phyloP scores from a whole-genome alignment of 139 green algal species.

The Dunaliella sp. region DNA sequence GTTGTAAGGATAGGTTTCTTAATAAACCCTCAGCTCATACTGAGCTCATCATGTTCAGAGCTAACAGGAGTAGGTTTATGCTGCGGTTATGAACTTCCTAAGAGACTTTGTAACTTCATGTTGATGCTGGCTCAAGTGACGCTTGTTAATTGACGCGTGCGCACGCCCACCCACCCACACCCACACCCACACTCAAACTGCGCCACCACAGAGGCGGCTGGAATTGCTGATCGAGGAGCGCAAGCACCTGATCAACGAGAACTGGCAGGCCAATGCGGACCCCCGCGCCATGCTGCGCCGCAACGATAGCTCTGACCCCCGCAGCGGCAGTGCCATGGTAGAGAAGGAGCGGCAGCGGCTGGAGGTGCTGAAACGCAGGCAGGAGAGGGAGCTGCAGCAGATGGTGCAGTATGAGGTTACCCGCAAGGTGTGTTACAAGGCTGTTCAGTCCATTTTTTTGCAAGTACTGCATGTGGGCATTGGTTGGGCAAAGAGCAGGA shows the following conservation, averaged over 20 bases:
- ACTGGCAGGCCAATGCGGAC: conserved; percentile 20
- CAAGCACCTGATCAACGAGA: conserved; percentile 57
- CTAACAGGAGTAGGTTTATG: no score
- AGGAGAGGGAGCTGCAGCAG: conserved; percentile 68
- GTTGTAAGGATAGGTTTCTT: no score
- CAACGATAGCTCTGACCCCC: neutral
- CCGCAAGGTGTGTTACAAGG: conserved; percentile 54
- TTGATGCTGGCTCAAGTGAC: no score
- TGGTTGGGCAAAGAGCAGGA: no score
- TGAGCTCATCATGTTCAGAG: neutral
- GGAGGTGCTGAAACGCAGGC: conserved; percentile 75
- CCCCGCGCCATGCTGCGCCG: neutral
- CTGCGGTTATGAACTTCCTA: no score
- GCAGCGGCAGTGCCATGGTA: conserved; percentile 43
- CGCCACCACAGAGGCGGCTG: conserved; percentile 46
- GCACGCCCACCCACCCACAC: no score
- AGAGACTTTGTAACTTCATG: no score
- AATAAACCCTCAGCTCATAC: no score
- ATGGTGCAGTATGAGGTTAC: conserved; percentile 71
- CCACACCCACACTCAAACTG: no score
- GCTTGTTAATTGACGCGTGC: no score
- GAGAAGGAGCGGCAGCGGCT: conserved; percentile 78
- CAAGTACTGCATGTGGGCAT: no score
- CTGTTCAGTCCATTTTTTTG: no score
- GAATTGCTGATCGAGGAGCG: conserved; percentile 62